These are phyloP conservation scores for Ceratobasidium sp. DNA, from an alignment of 1,284 basidiomycete genomes.

Conservation along the genomic window DNA sequence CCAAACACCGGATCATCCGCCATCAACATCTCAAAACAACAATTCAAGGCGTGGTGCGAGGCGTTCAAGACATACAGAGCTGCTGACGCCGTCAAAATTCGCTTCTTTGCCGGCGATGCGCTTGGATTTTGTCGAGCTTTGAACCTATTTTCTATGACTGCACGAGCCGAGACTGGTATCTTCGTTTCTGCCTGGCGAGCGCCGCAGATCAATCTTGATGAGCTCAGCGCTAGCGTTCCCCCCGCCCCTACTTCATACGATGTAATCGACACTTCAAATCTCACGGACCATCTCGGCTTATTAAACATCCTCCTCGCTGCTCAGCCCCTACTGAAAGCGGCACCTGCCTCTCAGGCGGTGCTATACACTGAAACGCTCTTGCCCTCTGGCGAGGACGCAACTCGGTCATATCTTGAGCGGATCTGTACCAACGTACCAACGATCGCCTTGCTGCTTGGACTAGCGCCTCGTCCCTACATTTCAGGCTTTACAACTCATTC, in stretches of 20 bases:
- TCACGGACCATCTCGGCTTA: slow-evolving; percentile 21
- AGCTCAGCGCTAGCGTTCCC: not conserved
- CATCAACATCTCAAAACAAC: slow-evolving; percentile 47
- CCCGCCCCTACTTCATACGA: not conserved
- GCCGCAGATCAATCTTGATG: not conserved
- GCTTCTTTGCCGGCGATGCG: slow-evolving; percentile 30
- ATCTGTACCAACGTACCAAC: not conserved
- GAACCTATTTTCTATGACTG: slow-evolving; percentile 46
- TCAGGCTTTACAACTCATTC: slow-evolving; percentile 14
- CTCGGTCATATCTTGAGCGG: not conserved
- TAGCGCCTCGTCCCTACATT: slow-evolving; percentile 12
- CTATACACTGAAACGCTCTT: slow-evolving; percentile 15
- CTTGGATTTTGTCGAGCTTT: slow-evolving; percentile 56
- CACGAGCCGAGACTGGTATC: not conserved
- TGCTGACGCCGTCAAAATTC: slow-evolving; percentile 18
- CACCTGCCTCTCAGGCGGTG: slow-evolving; percentile 18
- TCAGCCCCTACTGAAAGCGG: not conserved
- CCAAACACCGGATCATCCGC: not conserved
- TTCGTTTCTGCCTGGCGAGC: slow-evolving; percentile 15
- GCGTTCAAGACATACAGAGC: slow-evolving; percentile 53
- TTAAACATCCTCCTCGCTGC: slow-evolving; percentile 20
- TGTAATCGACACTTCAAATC: slow-evolving; percentile 30
- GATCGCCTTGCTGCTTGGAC: not conserved
- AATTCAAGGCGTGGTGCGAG: slow-evolving; percentile 60
- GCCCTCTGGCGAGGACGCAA: not conserved